Evolutionary conservation across 208 protist species (phyloP).

Genomic region (Trichomonas gallinae): DNA sequence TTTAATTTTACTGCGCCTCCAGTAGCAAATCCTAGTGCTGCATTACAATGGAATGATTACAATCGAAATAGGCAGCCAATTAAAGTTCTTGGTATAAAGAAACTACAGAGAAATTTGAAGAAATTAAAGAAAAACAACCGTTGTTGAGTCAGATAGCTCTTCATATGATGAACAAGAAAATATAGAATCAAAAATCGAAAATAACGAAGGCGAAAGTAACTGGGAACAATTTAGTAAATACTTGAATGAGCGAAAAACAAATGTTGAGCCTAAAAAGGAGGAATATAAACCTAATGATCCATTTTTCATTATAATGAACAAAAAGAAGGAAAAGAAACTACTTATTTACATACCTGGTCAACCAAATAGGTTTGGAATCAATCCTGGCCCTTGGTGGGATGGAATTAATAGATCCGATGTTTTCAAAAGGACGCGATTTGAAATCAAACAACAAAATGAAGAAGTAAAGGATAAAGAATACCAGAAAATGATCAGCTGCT

Average conservation of each 20-base stretch:
- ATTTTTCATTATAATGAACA: neutral
- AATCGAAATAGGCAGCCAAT: neutral
- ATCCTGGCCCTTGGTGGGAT: neutral
- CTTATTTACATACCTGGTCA: neutral
- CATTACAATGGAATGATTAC: neutral
- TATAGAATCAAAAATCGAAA: neutral
- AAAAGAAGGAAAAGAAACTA: neutral
- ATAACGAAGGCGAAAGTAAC: neutral
- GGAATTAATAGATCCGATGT: conserved; percentile 10
- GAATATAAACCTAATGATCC: neutral
- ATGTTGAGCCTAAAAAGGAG: neutral
- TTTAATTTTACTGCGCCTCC: too few species aligned
- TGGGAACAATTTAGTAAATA: neutral
- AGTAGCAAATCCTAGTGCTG: too few species aligned
- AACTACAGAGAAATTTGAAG: neutral
- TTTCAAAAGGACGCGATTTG: neutral
- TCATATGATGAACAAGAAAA: neutral
- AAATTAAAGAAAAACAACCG: neutral
- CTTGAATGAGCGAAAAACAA: neutral
- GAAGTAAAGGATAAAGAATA: neutral
- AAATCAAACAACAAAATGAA: neutral
- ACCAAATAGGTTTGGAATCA: conserved; percentile 2
- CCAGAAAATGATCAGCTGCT: too few species aligned
- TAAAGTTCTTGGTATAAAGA: neutral
- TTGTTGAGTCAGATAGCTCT: neutral